phyloP scores from a whole-genome alignment of 2,329 filamentous ascomycete genomes.

The Didymella glomerata region DNA sequence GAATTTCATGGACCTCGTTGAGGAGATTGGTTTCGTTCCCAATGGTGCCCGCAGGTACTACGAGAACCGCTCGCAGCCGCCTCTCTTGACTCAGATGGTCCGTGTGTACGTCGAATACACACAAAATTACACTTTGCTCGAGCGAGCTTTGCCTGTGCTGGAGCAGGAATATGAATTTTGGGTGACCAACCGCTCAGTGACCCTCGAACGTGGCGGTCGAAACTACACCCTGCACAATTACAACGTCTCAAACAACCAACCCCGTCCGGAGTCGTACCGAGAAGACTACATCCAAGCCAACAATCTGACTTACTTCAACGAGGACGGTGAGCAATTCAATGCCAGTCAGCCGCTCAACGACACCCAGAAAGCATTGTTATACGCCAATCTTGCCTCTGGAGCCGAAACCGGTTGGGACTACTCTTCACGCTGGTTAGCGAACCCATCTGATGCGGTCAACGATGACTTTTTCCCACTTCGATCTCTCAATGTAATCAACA shows the following conservation, averaged over 20 bases:
- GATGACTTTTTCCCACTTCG: conserved; percentile 72
- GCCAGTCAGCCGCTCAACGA: conserved; percentile 61
- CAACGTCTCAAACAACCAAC: conserved; percentile 69
- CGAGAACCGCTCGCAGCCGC: conserved; percentile 73
- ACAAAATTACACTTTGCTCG: conserved; percentile 67
- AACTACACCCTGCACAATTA: conserved; percentile 69
- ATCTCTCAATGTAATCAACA: conserved; percentile 66
- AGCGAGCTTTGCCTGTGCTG: conserved; percentile 68
- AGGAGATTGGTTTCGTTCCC: conserved; percentile 71
- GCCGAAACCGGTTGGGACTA: conserved; percentile 75
- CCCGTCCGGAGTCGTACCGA: conserved; percentile 71
- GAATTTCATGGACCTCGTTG: conserved; percentile 73
- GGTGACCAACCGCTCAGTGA: conserved; percentile 66
- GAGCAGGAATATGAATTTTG: conserved; percentile 72
- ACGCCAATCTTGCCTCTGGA: conserved; percentile 69
- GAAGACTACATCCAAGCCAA: conserved; percentile 73
- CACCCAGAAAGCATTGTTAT: conserved; percentile 62
- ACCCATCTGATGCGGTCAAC: conserved; percentile 64
- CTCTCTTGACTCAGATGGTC: conserved; percentile 72
- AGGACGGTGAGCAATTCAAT: conserved; percentile 67
- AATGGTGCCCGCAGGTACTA: conserved; percentile 75
- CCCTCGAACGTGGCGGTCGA: conserved; percentile 56
- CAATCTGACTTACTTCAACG: conserved; percentile 69
- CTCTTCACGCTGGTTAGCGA: conserved; percentile 64
- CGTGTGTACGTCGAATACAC: conserved; percentile 70